phyloP scores from a whole-genome alignment of 2,329 filamentous ascomycete genomes.

The Magnaporthales sp. region DNA sequence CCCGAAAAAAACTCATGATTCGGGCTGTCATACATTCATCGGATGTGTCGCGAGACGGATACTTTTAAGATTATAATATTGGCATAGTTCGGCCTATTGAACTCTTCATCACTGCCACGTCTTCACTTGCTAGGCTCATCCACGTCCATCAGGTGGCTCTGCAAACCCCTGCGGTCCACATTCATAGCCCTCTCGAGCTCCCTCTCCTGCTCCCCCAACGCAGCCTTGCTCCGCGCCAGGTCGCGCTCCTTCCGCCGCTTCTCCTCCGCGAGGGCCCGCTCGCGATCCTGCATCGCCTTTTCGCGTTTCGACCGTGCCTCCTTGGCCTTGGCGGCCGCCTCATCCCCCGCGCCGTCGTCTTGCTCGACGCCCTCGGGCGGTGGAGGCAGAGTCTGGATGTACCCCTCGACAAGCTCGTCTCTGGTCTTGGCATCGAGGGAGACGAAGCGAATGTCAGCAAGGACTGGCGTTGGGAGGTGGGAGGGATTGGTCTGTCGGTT shows the following conservation, averaged over 20 bases:
- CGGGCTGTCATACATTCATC: background rate
- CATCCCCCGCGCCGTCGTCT: conserved; percentile 33
- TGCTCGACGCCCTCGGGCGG: conserved; percentile 36
- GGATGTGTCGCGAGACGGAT: background rate
- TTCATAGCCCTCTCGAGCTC: conserved; percentile 62
- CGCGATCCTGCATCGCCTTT: conserved; percentile 57
- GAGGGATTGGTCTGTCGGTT: conserved; percentile 49
- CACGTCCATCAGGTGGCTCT: conserved; percentile 40
- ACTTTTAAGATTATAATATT: background rate
- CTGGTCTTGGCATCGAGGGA: conserved; percentile 52
- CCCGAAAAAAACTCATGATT: background rate
- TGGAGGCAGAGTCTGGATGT: conserved; percentile 54
- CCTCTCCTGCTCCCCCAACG: conserved; percentile 56
- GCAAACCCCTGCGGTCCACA: conserved; percentile 57
- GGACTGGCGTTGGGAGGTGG: conserved; percentile 51
- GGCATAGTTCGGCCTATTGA: background rate
- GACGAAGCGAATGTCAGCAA: conserved; percentile 62
- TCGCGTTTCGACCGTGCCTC: conserved; percentile 52
- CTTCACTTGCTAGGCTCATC: background rate
- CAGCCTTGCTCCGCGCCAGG: conserved; percentile 50
- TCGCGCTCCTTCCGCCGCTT: conserved; percentile 50
- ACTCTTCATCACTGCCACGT: background rate
- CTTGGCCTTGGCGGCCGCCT: conserved; percentile 36
- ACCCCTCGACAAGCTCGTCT: conserved; percentile 57
- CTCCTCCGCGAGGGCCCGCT: conserved; percentile 53